These are phyloP conservation scores for Nyctanthes arbortristis DNA, from an alignment of 257 asterid species.

Conservation along the genomic window DNA sequence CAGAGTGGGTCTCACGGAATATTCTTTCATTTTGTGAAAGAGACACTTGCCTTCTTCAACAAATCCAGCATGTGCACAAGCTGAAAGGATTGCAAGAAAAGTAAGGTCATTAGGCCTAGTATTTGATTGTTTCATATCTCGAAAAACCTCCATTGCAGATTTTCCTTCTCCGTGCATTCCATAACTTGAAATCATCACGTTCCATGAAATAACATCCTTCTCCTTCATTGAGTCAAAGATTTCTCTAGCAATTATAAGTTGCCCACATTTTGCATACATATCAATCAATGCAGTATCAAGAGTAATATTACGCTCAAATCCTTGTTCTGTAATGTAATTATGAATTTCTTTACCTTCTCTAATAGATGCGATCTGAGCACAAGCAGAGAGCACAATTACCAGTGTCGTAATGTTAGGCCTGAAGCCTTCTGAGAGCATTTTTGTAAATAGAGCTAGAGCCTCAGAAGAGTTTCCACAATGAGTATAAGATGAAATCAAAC, in stretches of 20 bases:
- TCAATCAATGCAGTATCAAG: constrained; percentile 69
- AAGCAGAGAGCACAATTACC: constrained; percentile 58
- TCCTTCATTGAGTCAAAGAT: constrained; percentile 50
- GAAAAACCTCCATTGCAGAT: constrained; percentile 55
- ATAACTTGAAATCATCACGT: constrained; percentile 75
- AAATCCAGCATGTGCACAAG: constrained; percentile 78
- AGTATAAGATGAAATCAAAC: constrained; percentile 54
- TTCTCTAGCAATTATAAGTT: constrained; percentile 51
- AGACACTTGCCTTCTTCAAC: constrained; percentile 56
- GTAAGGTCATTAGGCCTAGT: constrained; percentile 58
- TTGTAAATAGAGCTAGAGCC: constrained; percentile 56
- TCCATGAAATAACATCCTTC: constrained; percentile 68
- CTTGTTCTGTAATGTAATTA: constrained; percentile 44
- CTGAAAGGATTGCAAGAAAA: constrained; percentile 72
- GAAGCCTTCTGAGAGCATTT: constrained; percentile 48
- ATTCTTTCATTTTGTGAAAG: constrained; percentile 52
- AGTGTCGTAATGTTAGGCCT: constrained; percentile 63
- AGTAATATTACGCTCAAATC: constrained; percentile 35
- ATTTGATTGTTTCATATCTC: constrained; percentile 52
- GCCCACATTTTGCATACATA: constrained; percentile 85
- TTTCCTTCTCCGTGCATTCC: constrained; percentile 70
- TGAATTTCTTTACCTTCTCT: constrained; percentile 58
- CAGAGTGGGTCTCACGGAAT: constrained; percentile 49
- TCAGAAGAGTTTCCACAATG: constrained; percentile 42
- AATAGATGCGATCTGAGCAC: constrained; percentile 54